These are phyloP conservation scores for Cicer yamashitae DNA, from an alignment of 306 rosid species.

Conservation along the genomic window DNA sequence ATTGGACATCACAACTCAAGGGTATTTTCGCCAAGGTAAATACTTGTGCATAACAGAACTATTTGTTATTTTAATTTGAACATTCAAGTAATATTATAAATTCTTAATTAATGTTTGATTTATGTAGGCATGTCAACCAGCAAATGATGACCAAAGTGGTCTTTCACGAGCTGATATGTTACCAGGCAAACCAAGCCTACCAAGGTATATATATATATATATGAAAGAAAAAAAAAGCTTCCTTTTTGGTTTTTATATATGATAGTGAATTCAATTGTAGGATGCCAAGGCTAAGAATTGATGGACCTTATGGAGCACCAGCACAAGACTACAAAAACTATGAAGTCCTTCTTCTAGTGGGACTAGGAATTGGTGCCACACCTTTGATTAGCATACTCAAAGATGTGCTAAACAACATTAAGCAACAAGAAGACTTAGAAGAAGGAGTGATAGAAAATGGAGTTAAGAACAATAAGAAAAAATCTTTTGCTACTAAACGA, in stretches of 20 bases:
- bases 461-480: constrained; percentile 50
- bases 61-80: background rate
- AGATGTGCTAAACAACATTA: constrained; percentile 82
- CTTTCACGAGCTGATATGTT: constrained; percentile 75
- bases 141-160: constrained; percentile 71
- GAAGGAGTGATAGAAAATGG: constrained; percentile 47
- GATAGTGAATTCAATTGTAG: constrained; percentile 43
- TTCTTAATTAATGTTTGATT: background rate
- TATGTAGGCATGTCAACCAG: constrained; percentile 82
- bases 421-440: constrained; percentile 61
- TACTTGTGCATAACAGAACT: background rate
- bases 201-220: constrained; percentile 46
- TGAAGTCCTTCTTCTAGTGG: constrained; percentile 82
- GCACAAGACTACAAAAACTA: constrained; percentile 91
- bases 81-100: background rate
- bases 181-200: constrained; percentile 54
- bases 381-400: constrained; percentile 85
- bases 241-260: background rate
- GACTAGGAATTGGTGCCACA: constrained; percentile 90
- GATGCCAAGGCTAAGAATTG: constrained; percentile 75
- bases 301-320: constrained; percentile 94
- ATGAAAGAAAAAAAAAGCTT: background rate
- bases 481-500: constrained; percentile 66
- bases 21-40: constrained; percentile 73
- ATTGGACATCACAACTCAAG: constrained; percentile 85